phyloP scores from a whole-genome alignment of 441 rosid genomes.

The Populus hybrid region DNA sequence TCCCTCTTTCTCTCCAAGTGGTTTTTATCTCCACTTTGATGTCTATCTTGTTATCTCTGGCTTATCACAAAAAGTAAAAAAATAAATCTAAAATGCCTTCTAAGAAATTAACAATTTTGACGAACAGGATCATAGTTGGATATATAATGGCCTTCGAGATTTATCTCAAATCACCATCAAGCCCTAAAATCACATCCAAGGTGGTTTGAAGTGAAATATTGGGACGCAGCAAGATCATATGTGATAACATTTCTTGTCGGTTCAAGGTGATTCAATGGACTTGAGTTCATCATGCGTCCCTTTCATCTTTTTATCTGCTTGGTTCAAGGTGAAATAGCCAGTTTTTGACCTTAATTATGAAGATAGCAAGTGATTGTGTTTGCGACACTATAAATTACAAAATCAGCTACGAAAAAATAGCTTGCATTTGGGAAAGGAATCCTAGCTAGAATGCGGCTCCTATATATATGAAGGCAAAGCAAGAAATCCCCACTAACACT shows the following conservation, averaged over 20 bases:
- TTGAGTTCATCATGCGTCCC: background rate
- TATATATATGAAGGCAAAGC: constrained; percentile 13
- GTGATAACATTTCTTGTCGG: background rate
- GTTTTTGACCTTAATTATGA: background rate
- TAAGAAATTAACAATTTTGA: background rate
- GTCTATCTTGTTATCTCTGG: no score
- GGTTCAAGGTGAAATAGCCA: background rate
- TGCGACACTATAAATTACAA: background rate
- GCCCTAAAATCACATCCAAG: background rate
- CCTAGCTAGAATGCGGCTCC: background rate
- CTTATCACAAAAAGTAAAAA: no score
- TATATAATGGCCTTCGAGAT: background rate
- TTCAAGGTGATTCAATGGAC: constrained; percentile 1
- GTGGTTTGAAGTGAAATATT: background rate
- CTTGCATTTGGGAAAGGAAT: constrained; percentile 13
- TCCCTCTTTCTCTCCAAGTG: no score
- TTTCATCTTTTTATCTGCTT: background rate
- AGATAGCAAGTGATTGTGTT: background rate
- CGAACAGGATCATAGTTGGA: no score
- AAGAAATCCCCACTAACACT: constrained; percentile 9
- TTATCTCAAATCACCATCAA: background rate
- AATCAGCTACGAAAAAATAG: background rate
- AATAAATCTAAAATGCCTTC: background rate
- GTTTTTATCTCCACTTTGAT: no score
- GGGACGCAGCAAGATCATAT: background rate